Evolutionary conservation across 176 grass and related monocot species (phyloP).

Genomic region (Saccharum spontaneum): DNA sequence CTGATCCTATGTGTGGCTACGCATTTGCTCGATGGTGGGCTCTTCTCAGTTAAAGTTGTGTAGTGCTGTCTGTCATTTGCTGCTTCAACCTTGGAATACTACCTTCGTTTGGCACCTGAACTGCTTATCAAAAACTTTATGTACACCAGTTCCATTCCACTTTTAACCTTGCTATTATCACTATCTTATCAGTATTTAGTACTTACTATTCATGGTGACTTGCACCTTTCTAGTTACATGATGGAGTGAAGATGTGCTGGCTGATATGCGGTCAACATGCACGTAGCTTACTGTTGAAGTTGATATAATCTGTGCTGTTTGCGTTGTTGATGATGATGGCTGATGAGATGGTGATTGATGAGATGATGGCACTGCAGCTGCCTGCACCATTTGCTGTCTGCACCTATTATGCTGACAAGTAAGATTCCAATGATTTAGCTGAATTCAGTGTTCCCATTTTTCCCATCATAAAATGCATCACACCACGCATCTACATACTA

Average conservation of each 20-base stretch:
- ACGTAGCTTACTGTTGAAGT: conserved; percentile 57
- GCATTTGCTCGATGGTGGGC: conserved; percentile 5
- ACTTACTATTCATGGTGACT: conserved; percentile 47
- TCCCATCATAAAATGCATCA: background rate
- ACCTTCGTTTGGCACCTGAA: conserved; percentile 28
- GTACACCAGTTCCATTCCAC: conserved; percentile 30
- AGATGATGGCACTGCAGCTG: conserved; percentile 16
- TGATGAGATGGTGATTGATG: conserved; percentile 29
- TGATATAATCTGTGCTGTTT: conserved; percentile 61
- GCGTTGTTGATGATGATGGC: conserved; percentile 50
- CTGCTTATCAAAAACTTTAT: conserved; percentile 43
- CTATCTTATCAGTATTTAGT: conserved; percentile 23
- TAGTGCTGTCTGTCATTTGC: conserved; percentile 23
- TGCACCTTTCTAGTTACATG: conserved; percentile 75
- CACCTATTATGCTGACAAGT: conserved; percentile 48
- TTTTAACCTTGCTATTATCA: conserved; percentile 30
- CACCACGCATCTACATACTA: conserved; percentile 2
- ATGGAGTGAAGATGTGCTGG: conserved; percentile 57
- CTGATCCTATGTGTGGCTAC: background rate
- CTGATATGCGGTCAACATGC: conserved; percentile 53
- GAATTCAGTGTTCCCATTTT: conserved; percentile 20
- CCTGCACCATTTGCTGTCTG: conserved; percentile 42
- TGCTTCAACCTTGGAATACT: conserved; percentile 31
- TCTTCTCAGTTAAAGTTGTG: background rate
- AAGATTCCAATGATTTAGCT: conserved; percentile 45